These are phyloP conservation scores for Vanderwaltozyma verrucispora DNA, from an alignment of 805 yeast genomes.

Conservation along the genomic window DNA sequence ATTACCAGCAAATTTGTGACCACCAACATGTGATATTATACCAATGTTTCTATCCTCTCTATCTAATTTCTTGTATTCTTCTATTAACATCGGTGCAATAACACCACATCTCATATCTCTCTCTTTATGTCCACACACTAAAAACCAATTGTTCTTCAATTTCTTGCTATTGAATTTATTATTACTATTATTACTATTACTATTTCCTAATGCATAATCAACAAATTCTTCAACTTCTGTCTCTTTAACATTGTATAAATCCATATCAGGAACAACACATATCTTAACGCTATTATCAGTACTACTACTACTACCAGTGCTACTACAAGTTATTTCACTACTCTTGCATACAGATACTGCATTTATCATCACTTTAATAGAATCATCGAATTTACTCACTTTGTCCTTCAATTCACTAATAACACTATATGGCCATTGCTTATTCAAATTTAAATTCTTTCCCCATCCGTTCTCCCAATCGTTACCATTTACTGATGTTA, in stretches of 20 bases:
- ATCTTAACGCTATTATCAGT: too few relatives aligned
- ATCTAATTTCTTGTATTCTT: constrained; percentile 4
- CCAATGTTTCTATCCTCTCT: constrained; percentile 35
- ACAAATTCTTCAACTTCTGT: constrained; percentile 11
- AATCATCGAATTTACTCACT: constrained; percentile 7
- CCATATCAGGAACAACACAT: constrained; percentile 17
- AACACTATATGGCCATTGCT: constrained; percentile 15
- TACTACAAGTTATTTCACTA: too few relatives aligned
- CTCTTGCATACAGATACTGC: too few relatives aligned
- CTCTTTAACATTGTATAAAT: constrained; percentile 9
- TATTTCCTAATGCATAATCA: not conserved
- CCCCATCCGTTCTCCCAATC: constrained; percentile 18
- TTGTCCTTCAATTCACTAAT: constrained; percentile 10
- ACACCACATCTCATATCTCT: constrained; percentile 22
- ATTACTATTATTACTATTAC: not conserved
- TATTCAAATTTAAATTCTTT: constrained; percentile 15
- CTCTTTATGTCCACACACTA: constrained; percentile 22
- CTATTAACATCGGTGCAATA: constrained; percentile 12
- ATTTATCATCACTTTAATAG: constrained; percentile 11
- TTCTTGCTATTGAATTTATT: constrained; percentile 5
- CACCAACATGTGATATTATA: constrained; percentile 67
- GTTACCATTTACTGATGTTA: not conserved
- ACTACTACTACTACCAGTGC: too few relatives aligned
- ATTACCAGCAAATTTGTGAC: constrained; percentile 81
- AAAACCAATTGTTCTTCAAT: constrained; percentile 7